Evolutionary conservation across 768 basidiomycete genomes (phyloP), one percentile per base, ranked within the genome.

Genomic region (Candolleomyces eurysporus): DNA sequence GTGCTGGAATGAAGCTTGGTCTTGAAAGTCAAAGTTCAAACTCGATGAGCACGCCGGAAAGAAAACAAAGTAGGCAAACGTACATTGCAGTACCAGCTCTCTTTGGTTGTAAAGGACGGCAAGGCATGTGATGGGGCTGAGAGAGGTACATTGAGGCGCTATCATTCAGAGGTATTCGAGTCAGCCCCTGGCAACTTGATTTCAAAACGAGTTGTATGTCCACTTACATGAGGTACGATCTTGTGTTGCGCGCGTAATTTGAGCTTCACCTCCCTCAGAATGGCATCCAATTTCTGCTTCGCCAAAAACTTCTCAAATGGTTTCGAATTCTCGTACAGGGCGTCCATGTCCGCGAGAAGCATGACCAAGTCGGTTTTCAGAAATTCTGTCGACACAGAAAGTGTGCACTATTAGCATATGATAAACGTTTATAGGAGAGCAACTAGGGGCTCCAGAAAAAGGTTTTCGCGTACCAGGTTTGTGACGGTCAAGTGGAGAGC

Each of bases 171-270:
- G 6, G 11, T 1, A 36, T 36, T 7, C 9, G 16, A 46, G 45
- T 46, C 45, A 46, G 16, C 11, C 36, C 8, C 26, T 26, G 26
- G 26, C 26, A 26, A 26, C 26, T 26, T 26, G 26, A 26, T 4
- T 46, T 46, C 45, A 5, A n/a, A 31, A 31, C 8, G 30, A 50
- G 17, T 13, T 17, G 11, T 10, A 3, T 30, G 48, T 4, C 19
- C 6, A 69, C 76, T 56, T 56, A 81, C 80, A 48, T 77, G 78
- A 36, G 79, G 77, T 31, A 79, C 64, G 31, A 81, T 74, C 5
- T 61, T 63, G 61, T 78, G 72, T 67, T 68, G 50, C 26, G 62
- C 19, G 51, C 65, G 67, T 64, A 74, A 51, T 60, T 50, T 53
- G 58, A 69, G 45, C 67, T 67, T 57, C 55, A 71, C 68, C 58